Conservation (phyloP, 1,139 yeast species). For the Hansenula lynferdii region DNA sequence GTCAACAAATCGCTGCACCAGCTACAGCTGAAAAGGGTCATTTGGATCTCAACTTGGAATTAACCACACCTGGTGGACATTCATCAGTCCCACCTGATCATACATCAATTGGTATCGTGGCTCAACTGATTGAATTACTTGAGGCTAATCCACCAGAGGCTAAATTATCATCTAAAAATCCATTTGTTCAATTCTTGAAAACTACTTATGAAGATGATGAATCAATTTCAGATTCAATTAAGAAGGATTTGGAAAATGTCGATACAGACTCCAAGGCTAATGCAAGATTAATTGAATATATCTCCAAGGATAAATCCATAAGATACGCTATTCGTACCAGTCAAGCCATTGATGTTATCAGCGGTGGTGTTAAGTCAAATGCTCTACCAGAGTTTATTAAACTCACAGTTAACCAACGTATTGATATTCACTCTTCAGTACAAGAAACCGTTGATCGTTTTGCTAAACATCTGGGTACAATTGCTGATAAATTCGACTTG, state of each 20-base stretch:
- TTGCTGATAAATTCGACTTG: constrained; percentile 40
- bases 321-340: constrained; percentile 40
- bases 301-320: constrained; percentile 8
- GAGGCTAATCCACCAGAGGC: constrained; percentile 44
- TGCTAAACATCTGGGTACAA: constrained; percentile 28
- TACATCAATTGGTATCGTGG: constrained; percentile 54
- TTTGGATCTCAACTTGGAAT: constrained; percentile 36
- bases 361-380: constrained; percentile 51
- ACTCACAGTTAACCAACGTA: constrained; percentile 42
- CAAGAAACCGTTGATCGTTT: constrained; percentile 34
- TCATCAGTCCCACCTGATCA: constrained; percentile 61
- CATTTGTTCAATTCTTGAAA: constrained; percentile 40
- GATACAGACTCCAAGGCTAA: constrained; percentile 36
- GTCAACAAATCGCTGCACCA: constrained; percentile 39
- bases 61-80: constrained; percentile 60
- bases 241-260: constrained; percentile 34
- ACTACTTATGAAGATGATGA: constrained; percentile 41
- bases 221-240: constrained; percentile 9
- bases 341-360: constrained; percentile 47
- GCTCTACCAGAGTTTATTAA: constrained; percentile 50
- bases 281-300: constrained; percentile 29
- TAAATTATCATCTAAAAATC: constrained; percentile 38
- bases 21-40: constrained; percentile 56
- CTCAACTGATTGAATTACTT: constrained; percentile 38
- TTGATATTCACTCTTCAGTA: constrained; percentile 38